Percentiles rank a stretch among this genome's conserved stretches.
phyloP scores from a whole-genome alignment of 2,329 filamentous ascomycete genomes.

The Stemphylium lycopersici region DNA sequence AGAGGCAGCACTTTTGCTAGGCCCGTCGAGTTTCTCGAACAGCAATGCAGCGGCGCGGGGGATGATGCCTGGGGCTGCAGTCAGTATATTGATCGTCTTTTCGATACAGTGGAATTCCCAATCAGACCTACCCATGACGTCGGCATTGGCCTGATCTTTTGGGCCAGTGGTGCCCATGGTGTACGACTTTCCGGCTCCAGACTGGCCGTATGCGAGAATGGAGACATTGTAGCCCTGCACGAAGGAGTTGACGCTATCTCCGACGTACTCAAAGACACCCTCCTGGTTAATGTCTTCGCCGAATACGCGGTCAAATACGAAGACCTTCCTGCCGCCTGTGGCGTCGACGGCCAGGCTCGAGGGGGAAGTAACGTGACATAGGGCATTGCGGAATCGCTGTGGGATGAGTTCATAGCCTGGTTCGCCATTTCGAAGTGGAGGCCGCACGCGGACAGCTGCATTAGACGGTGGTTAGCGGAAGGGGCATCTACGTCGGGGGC shows the following conservation, averaged over 20 bases:
- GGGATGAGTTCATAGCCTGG: slow-evolving; percentile 95
- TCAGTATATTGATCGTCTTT: slow-evolving; percentile 18
- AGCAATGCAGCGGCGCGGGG: slow-evolving; percentile 84
- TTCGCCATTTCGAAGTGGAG: slow-evolving; percentile 80
- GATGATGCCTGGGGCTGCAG: slow-evolving; percentile 77
- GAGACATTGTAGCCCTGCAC: slow-evolving; percentile 98
- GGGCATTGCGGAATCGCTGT: slow-evolving; percentile 90
- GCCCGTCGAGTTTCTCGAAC: slow-evolving; percentile 82
- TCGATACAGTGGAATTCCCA: neutral
- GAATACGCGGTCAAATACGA: slow-evolving; percentile 96
- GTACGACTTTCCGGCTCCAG: slow-evolving; percentile 95
- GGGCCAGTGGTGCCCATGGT: slow-evolving; percentile 98
- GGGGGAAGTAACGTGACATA: slow-evolving; percentile 85
- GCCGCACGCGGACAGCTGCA: slow-evolving; percentile 88
- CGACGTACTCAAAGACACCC: slow-evolving; percentile 91
- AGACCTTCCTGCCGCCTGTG: slow-evolving; percentile 89
- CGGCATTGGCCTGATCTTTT: slow-evolving; percentile 71
- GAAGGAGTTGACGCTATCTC: slow-evolving; percentile 88
- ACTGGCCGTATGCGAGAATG: slow-evolving; percentile 94
- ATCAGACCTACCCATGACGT: slow-evolving; percentile 73
- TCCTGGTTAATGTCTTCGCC: slow-evolving; percentile 81
- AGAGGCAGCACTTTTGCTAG: slow-evolving; percentile 66
- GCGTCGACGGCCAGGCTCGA: slow-evolving; percentile 89
- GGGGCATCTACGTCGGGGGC: slow-evolving; percentile 7
- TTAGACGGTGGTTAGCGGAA: slow-evolving; percentile 30